Percentiles rank a stretch among this genome's conserved stretches.
phyloP scores from a whole-genome alignment of 352 stramenopile species.

The Pythium rhizo-oryzae region DNA sequence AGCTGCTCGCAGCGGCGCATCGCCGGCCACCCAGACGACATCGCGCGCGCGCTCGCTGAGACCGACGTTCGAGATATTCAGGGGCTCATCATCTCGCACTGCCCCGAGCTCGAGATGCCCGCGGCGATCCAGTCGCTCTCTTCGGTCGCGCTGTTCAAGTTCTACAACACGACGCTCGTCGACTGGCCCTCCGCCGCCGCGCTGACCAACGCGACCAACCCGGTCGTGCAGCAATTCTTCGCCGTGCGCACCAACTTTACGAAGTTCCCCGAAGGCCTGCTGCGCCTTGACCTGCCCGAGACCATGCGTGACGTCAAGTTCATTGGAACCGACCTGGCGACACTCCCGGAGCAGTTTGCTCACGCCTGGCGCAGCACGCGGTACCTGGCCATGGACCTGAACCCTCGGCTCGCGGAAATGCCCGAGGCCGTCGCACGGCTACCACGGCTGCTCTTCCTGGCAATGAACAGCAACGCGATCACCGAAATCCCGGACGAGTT shows the following conservation, averaged over 20 bases:
- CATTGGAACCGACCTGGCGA: constrained; percentile 14
- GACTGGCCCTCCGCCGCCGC: not conserved
- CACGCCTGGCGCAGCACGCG: not conserved
- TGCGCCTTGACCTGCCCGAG: not conserved
- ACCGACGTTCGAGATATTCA: not conserved
- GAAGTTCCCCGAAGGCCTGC: constrained; percentile 5
- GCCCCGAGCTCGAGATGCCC: constrained; percentile 6
- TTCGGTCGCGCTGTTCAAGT: constrained; percentile 8
- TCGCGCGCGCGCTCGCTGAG: not conserved
- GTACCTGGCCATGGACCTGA: constrained; percentile 11
- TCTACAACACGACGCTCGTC: constrained; percentile 17
- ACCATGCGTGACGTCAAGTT: constrained; percentile 21
- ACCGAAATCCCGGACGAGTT: not conserved
- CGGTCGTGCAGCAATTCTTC: constrained; percentile 5
- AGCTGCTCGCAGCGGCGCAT: constrained; percentile 25
- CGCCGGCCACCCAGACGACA: not conserved
- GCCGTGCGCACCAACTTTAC: constrained; percentile 9
- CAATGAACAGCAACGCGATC: constrained; percentile 15
- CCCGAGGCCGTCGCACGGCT: not conserved
- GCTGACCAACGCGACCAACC: constrained; percentile 6
- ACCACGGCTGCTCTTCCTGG: not conserved
- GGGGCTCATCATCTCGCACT: constrained; percentile 7
- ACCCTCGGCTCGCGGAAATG: not conserved
- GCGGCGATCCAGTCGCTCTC: not conserved
- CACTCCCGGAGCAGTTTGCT: not conserved